Evolutionary conservation across 441 rosid species (phyloP), one percentile per base, ranked within the genome.

Genomic region (Brassica balearica): DNA sequence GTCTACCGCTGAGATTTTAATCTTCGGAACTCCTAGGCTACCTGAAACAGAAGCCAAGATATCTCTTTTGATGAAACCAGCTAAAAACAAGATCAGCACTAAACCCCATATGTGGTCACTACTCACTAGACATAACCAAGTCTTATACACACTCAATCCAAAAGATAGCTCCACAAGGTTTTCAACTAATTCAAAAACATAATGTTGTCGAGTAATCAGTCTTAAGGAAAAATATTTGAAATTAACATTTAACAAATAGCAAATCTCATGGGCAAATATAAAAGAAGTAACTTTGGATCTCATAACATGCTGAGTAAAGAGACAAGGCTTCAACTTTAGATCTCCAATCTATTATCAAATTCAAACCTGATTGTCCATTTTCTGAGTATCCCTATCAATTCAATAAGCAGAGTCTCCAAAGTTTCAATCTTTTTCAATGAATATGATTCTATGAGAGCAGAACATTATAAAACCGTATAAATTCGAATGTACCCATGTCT

Each of bases 1-100:
- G 22, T 81, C 82, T 64, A 78, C 70, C 19, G 79, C 82, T 2
- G 81, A 74, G 55, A 84, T 70, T 74, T 83, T 87, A 58, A 86
- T 27, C 72, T 86, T 85, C 59, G 89, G 80, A 70, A 78, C 85
- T 77, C 93, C 90, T 77, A 92, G 80, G 84, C 89, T 85, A 87
- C 93, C 96, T 90, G 90, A 74, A 85, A 70, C 15, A 77, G 43
- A 36, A 12, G 15, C 60, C 25, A 55, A 17, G 19, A 0, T 10
- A 56, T 53, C 59, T 53, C 59, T 15, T 15, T 15, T 15, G 17
- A 15, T 15, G 17, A 15, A 15, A 15, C 17, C 17, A 15, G 17
- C 17, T 15, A 15, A 15, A 15, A 15, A 15, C n/a, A 25, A 12
- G 10, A 14, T 14, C 68, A 9, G 17, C 43, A 12, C 5, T 12